Evolutionary conservation across 305 asterid genomes (phyloP).

Genomic region (Solanum hybrid): DNA sequence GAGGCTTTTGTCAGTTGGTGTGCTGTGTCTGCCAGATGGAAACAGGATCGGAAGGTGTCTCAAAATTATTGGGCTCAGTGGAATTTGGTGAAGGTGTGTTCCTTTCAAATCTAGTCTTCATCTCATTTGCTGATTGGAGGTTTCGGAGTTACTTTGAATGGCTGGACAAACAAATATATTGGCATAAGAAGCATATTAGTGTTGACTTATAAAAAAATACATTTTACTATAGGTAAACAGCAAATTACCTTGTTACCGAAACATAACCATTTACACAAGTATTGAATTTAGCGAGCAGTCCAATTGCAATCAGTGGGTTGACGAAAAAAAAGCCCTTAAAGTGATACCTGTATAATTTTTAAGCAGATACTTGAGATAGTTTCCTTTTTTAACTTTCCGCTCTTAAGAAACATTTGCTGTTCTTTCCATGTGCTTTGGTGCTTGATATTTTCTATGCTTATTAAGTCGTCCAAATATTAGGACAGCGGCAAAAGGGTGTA

Average conservation of each 20-base stretch:
- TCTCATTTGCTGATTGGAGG: neutral
- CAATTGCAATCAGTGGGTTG: neutral
- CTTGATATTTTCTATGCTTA: slow-evolving; percentile 18
- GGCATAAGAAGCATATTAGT: neutral
- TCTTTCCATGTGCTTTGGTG: neutral
- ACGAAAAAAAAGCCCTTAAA: neutral
- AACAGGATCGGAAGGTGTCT: slow-evolving; percentile 35
- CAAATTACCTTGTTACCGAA: neutral
- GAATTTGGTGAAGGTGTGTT: slow-evolving; percentile 78
- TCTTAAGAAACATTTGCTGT: neutral
- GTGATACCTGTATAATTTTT: neutral
- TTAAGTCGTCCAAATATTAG: slow-evolving; percentile 45
- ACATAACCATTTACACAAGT: neutral
- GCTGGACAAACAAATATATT: neutral
- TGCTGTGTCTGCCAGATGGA: slow-evolving; percentile 49
- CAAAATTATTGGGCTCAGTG: slow-evolving; percentile 64
- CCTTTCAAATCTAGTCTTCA: neutral
- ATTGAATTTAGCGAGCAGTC: neutral
- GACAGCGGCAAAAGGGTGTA: slow-evolving; percentile 94
- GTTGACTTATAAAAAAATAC: neutral
- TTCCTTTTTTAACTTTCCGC: neutral
- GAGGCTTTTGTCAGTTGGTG: slow-evolving; percentile 79
- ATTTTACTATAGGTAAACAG: neutral
- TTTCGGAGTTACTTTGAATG: neutral
- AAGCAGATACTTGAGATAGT: neutral